Conservation (phyloP, 2,329 filamentous ascomycete species). For the Sporothrix brasiliensis region DNA sequence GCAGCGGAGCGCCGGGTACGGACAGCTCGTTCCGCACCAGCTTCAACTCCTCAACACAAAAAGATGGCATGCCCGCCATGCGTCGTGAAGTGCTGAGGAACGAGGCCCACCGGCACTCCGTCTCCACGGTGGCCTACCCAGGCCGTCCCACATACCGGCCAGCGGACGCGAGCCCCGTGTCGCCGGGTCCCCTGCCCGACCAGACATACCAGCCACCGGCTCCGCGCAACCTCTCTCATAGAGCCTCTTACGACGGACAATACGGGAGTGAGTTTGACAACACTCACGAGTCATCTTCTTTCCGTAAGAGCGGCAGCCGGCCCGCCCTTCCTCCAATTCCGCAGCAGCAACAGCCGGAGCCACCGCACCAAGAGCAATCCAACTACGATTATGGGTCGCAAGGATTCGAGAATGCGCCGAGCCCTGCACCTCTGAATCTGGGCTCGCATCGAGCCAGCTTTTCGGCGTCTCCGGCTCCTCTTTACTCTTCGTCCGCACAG, state of each 20-base stretch:
- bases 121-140: constrained; percentile 50
- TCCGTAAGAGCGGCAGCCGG: constrained; percentile 39
- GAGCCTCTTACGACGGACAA: constrained; percentile 51
- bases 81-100: constrained; percentile 61
- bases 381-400: constrained; percentile 39
- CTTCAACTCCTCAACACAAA: constrained; percentile 47
- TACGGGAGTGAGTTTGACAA: constrained; percentile 64
- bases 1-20: constrained; percentile 44
- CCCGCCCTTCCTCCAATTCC: constrained; percentile 34
- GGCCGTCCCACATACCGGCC: constrained; percentile 58
- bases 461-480: constrained; percentile 36
- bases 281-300: constrained; percentile 53
- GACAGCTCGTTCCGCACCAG: constrained; percentile 48
- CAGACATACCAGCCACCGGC: constrained; percentile 42
- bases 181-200: constrained; percentile 47
- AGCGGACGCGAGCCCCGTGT: constrained; percentile 49
- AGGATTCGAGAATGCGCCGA: constrained; percentile 47
- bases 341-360: constrained; percentile 32
- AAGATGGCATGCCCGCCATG: constrained; percentile 54
- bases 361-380: constrained; percentile 27
- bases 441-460: constrained; percentile 43
- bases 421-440: constrained; percentile 53
- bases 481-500: constrained; percentile 38
- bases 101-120: constrained; percentile 59
- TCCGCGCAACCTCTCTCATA: constrained; percentile 56